These are phyloP conservation scores for Macrolepiota albuminosa DNA, from an alignment of 768 basidiomycete species.

Conservation along the genomic window DNA sequence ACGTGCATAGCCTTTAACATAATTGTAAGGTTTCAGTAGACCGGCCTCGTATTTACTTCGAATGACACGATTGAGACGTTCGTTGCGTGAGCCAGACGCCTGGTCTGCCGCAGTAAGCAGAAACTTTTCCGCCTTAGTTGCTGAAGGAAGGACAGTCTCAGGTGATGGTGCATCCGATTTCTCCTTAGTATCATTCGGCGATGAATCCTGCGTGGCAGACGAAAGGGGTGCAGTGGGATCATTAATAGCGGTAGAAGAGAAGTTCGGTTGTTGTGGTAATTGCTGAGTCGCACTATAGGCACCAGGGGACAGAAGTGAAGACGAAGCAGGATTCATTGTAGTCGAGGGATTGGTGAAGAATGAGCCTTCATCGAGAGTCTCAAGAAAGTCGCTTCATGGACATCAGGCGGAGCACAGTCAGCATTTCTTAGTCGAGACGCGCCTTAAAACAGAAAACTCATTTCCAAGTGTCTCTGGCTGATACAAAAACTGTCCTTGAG, in stretches of 20 bases:
- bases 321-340: conserved; percentile 26
- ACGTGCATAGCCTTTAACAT: conserved; percentile 91
- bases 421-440: conserved; percentile 19
- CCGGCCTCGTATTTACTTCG: conserved; percentile 97
- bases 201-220: not conserved
- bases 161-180: conserved; percentile 33
- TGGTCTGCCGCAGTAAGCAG: conserved; percentile 94
- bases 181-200: not conserved
- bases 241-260: conserved; percentile 7
- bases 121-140: conserved; percentile 83
- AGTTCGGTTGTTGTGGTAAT: conserved; percentile 12
- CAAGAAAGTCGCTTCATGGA: conserved; percentile 70
- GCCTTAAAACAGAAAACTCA: conserved; percentile 81
- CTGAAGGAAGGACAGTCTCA: conserved; percentile 56
- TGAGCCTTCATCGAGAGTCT: conserved; percentile 79
- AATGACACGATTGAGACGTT: conserved; percentile 87
- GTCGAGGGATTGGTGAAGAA: conserved; percentile 66
- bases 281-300: conserved; percentile 27
- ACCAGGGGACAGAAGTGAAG: conserved; percentile 39
- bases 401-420: not conserved
- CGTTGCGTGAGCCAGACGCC: conserved; percentile 83
- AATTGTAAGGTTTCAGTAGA: conserved; percentile 91
- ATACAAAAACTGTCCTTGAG: conserved; percentile 56
- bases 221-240: not conserved
- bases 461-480: conserved; percentile 73